phyloP scores from a whole-genome alignment of 108 stramenopile species.

The Skeletonema potamos region DNA sequence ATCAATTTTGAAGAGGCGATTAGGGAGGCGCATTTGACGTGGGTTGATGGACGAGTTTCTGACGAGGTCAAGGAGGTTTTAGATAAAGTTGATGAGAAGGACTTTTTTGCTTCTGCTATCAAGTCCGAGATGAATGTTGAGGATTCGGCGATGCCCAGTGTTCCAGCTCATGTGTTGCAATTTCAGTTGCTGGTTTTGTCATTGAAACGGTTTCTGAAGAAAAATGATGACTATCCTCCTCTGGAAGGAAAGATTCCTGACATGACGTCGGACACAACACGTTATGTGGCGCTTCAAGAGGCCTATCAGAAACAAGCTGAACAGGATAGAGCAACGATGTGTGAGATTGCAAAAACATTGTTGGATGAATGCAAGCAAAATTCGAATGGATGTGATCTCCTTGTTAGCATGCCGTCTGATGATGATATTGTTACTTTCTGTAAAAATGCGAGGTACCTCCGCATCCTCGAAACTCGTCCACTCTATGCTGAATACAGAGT shows the following conservation, averaged over 20 bases:
- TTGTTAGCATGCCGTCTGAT: constrained; percentile 38
- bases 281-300: constrained; percentile 82
- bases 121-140: constrained; percentile 20
- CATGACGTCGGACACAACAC: constrained; percentile 86
- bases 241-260: constrained; percentile 90
- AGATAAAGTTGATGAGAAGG: constrained; percentile 36
- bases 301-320: constrained; percentile 76
- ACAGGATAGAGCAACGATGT: constrained; percentile 52
- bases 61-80: constrained; percentile 46
- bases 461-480: constrained; percentile 59
- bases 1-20: constrained; percentile 89
- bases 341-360: constrained; percentile 2
- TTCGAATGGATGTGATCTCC: constrained; percentile 10
- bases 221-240: constrained; percentile 67
- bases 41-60: constrained; percentile 62
- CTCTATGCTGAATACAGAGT: constrained; percentile 49
- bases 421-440: constrained; percentile 73
- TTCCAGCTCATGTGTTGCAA: constrained; percentile 22
- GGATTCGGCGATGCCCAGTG: constrained; percentile 5
- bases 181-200: constrained; percentile 48
- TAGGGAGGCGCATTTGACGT: constrained; percentile 80
- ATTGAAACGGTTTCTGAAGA: constrained; percentile 53
- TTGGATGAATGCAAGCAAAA: constrained; percentile 29
- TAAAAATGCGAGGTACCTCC: constrained; percentile 69
- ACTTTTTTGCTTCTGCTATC: constrained; percentile 3